Base-by-base conservation (phyloP, 371 early-diverging fungal genomes). In the Entomophthora muscae region DNA sequence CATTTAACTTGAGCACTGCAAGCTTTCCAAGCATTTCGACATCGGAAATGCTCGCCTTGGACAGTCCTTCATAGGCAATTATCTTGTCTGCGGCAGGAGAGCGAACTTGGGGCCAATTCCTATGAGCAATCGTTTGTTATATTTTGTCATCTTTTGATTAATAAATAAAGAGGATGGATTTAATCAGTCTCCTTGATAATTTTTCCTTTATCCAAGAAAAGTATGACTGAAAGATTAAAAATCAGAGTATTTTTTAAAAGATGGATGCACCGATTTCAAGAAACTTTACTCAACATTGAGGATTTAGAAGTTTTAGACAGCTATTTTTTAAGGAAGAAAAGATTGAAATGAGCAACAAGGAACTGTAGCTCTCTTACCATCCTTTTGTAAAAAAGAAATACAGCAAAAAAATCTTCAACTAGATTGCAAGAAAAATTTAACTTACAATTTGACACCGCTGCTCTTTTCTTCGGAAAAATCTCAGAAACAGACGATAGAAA, bases 1-100 rank as follows among this genome's bases (percentile, higher is more conserved):
- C 99, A 70, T 99, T 99, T 59, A 99, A 82, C 79, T 99, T 99
- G 57, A 99, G 78, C 3, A 99, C 98, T 56, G 98, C 98, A 12
- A 99, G 81, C 73, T 98, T 98, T 66, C 76, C 76, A 23, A 99
- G 80, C 17, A 73, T 63, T 53, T 83, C 80, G 30, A 71, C 63
- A 57, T 85, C 81, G 58, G 73, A 68, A 13, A 77, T 72, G 22
- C 72, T 68, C 26, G 77, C 67, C 53, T 71, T 71, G 64, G 79
- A 72, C 32, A 95, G 76, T 33, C 72, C 75, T 63, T 75, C 76
- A 73, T 94, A 95, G 24, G 79, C 78, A 29, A 90, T 81, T 66
- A 97, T 81, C 70, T 86, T 84, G 55, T 93, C 93, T 32, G 82
- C 78, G 57, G 84, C 84, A 62, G 95, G 97, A 17, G 91, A 87